Conservation (phyloP, 352 stramenopile genomes). For the Phytophthora ramorum region DNA sequence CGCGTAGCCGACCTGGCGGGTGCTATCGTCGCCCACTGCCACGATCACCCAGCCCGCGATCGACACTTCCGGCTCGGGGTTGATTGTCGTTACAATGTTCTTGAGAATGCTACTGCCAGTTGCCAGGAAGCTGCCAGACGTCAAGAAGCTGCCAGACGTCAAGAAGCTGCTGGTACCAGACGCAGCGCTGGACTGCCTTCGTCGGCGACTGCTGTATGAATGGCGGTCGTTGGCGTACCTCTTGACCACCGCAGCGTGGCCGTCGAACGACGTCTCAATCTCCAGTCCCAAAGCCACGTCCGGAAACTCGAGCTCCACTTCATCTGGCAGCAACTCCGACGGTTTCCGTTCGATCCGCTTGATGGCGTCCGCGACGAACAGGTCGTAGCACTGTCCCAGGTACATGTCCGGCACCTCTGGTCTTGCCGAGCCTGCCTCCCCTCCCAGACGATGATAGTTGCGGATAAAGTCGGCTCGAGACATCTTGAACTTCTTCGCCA, state of each 20-base stretch:
- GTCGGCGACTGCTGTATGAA: conserved; percentile 48
- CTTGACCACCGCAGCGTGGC: conserved; percentile 71
- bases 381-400: conserved; percentile 70
- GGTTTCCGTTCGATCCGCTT: conserved; percentile 66
- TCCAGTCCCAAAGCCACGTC: conserved; percentile 63
- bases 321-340: conserved; percentile 46
- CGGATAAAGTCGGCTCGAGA: conserved; percentile 73
- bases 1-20: conserved; percentile 68
- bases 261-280: conserved; percentile 84
- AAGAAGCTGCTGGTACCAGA: neutral
- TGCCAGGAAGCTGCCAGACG: conserved; percentile 28
- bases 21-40: conserved; percentile 74
- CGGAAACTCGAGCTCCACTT: conserved; percentile 75
- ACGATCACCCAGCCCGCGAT: conserved; percentile 72
- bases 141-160: neutral
- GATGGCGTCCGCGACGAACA: conserved; percentile 66
- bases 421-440: conserved; percentile 32
- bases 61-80: conserved; percentile 33
- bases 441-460: conserved; percentile 70
- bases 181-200: conserved; percentile 24
- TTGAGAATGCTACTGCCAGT: conserved; percentile 29
- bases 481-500: conserved; percentile 80
- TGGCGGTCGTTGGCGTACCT: conserved; percentile 53
- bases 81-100: conserved; percentile 28
- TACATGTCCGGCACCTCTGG: conserved; percentile 52